Base-by-base conservation (phyloP, 2,329 filamentous ascomycete species). In the Fusarium zealandicum region DNA sequence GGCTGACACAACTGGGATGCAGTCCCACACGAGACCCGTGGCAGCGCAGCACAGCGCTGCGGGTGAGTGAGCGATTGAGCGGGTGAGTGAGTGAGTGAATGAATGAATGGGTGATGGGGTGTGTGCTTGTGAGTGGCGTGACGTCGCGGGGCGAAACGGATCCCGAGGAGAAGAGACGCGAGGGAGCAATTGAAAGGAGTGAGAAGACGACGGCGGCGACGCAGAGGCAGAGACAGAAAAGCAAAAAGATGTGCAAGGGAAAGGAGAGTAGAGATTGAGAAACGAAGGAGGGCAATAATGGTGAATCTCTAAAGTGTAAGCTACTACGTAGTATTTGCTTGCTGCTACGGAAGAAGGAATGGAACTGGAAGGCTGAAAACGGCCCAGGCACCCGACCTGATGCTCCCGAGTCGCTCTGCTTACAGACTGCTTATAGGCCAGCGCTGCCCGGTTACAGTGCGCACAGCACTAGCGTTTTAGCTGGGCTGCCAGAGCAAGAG, bases 1-100 rank as follows among this genome's bases (percentile, higher is more conserved):
- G 54, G 47, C 47, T 52, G 38, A 36, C 45, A 51, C 54, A 55
- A 51, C 59, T 40, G 25, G 54, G 59, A 63, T 63, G 45, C 35
- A 46, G 59, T 63, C 54, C 59, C 59, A 62, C 59, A 47, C 37
- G 30, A 52, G 45, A 40, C 45, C 36, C 20, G 41, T 43, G 51
- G 44, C 47, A 47, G 44, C 39, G 46, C 35, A 41, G 57, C 33
- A 45, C 46, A 55, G 58, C 45, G 46, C 54, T 45, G 37, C 54
- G 53, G 46, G 54, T 30, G 30, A 54, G n/a, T n/a, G n/a, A n/a
- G n/a, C n/a, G n/a, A n/a, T n/a, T n/a, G n/a, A 49, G 37, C 54
- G 53, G 46, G 54, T 30, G 30, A 54, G 11, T 37, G 35, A 46
- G 20, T 46, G 32, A 16, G 54, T 30, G 30, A 54, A 7, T 37